Percentiles rank a stretch among this genome's conserved stretches.
phyloP scores from a whole-genome alignment of 164 flowering plant genomes.

The Malania oleifera region DNA sequence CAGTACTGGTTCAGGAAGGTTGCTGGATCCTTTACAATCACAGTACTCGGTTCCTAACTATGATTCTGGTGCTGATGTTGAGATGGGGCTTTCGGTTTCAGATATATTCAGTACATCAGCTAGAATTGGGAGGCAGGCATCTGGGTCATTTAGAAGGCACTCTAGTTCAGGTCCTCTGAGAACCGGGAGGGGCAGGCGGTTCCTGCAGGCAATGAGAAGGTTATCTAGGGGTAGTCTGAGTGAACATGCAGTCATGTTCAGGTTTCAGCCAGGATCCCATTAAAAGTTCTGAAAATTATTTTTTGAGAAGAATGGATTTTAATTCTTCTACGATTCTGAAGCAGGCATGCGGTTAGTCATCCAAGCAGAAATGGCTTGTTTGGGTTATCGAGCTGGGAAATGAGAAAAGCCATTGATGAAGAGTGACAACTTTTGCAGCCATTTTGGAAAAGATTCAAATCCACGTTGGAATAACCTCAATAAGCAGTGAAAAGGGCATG shows the following conservation, averaged over 20 bases:
- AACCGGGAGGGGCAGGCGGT: constrained; percentile 31
- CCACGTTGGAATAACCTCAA: neutral
- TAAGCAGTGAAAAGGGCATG: too few species aligned
- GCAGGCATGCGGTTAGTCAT: too few species aligned
- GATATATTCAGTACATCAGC: constrained; percentile 49
- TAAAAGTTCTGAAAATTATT: constrained; percentile 8
- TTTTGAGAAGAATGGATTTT: neutral
- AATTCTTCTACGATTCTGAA: neutral
- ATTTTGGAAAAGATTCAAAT: neutral
- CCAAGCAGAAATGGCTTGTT: neutral
- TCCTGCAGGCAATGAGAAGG: constrained; percentile 54
- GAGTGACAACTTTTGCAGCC: neutral
- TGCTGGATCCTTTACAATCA: constrained; percentile 25
- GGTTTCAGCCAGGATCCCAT: constrained; percentile 38
- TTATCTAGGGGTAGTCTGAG: constrained; percentile 54
- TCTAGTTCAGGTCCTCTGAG: constrained; percentile 70
- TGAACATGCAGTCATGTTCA: constrained; percentile 44
- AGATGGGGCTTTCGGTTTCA: constrained; percentile 45
- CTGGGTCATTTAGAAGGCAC: constrained; percentile 60
- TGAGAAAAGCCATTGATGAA: neutral
- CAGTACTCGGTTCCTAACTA: constrained; percentile 24
- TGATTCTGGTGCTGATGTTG: constrained; percentile 34
- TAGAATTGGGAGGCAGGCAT: constrained; percentile 26
- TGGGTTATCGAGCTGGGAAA: neutral
- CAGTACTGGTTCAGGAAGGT: constrained; percentile 31